Evolutionary conservation across 441 rosid species (phyloP).

Genomic region (Aquilaria agallochum): DNA sequence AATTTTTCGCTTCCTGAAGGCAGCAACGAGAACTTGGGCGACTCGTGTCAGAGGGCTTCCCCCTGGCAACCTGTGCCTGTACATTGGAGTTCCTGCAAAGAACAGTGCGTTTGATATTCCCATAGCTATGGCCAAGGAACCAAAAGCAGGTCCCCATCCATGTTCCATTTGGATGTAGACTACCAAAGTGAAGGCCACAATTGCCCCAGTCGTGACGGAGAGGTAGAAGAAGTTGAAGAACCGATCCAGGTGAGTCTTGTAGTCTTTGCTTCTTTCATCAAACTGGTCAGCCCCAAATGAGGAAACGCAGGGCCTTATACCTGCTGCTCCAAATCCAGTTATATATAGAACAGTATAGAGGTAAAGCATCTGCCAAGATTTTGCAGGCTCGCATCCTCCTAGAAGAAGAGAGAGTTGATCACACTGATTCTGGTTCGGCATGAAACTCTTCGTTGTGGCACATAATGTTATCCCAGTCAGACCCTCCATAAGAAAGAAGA

Average conservation of each 20-base stretch:
- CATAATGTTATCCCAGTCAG: conserved; percentile 80
- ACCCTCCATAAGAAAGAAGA: conserved; percentile 42
- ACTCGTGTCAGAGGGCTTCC: conserved; percentile 94
- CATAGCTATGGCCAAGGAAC: conserved; percentile 86
- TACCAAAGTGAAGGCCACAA: conserved; percentile 83
- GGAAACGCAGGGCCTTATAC: conserved; percentile 93
- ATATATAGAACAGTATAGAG: conserved; percentile 72
- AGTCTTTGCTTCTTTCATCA: conserved; percentile 71
- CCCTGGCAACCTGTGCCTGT: conserved; percentile 93
- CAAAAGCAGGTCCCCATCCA: conserved; percentile 93
- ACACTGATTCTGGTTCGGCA: conserved; percentile 65
- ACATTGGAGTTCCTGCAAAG: conserved; percentile 83
- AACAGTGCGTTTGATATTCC: conserved; percentile 73
- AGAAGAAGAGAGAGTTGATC: conserved; percentile 61
- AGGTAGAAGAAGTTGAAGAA: conserved; percentile 96
- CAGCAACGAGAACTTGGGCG: conserved; percentile 82
- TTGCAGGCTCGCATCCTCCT: conserved; percentile 73
- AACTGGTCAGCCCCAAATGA: conserved; percentile 98
- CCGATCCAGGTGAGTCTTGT: conserved; percentile 76
- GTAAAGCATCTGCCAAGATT: conserved; percentile 83
- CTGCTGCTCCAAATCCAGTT: conserved; percentile 92
- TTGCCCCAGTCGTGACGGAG: conserved; percentile 79
- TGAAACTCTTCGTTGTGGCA: conserved; percentile 56
- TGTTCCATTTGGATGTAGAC: conserved; percentile 79
- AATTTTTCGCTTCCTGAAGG: conserved; percentile 58